These are phyloP conservation scores for Phytophthora podocarpi DNA, from an alignment of 352 stramenopile genomes.

Conservation along the genomic window DNA sequence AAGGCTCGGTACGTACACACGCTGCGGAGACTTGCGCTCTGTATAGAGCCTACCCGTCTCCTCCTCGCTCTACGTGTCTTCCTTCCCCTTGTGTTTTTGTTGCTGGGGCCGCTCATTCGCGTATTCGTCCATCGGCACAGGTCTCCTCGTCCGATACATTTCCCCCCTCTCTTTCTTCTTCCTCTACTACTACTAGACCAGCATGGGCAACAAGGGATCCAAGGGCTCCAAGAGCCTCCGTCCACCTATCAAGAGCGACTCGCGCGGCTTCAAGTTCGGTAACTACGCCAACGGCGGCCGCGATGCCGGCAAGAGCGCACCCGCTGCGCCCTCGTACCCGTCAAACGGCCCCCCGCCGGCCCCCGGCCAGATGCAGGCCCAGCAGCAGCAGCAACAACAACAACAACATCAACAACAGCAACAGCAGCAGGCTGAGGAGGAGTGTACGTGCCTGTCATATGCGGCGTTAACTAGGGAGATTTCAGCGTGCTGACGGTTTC, in stretches of 20 bases:
- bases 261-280: slow-evolving; percentile 79
- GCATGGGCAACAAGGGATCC: slow-evolving; percentile 87
- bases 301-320: slow-evolving; percentile 74
- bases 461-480: neutral
- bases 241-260: slow-evolving; percentile 85
- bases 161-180: neutral
- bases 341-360: slow-evolving; percentile 40
- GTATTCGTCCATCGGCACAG: slow-evolving; percentile 42
- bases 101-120: slow-evolving; percentile 34
- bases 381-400: slow-evolving; percentile 26
- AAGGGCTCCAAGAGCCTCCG: slow-evolving; percentile 71
- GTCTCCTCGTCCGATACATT: slow-evolving; percentile 35
- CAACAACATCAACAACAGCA: slow-evolving; percentile 31
- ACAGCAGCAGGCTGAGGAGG: slow-evolving; percentile 49
- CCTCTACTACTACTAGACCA: slow-evolving; percentile 7
- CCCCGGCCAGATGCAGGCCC: slow-evolving; percentile 28
- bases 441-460: slow-evolving; percentile 53
- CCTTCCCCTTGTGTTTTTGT: slow-evolving; percentile 8
- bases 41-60: slow-evolving; percentile 13
- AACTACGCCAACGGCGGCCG: slow-evolving; percentile 51
- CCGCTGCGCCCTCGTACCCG: slow-evolving; percentile 65
- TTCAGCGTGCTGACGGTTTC: neutral
- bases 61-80: slow-evolving; percentile 10
- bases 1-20: slow-evolving; percentile 20
- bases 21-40: slow-evolving; percentile 6